These are phyloP conservation scores for Agastache rugosa DNA, from an alignment of 257 asterid genomes.

Conservation along the genomic window DNA sequence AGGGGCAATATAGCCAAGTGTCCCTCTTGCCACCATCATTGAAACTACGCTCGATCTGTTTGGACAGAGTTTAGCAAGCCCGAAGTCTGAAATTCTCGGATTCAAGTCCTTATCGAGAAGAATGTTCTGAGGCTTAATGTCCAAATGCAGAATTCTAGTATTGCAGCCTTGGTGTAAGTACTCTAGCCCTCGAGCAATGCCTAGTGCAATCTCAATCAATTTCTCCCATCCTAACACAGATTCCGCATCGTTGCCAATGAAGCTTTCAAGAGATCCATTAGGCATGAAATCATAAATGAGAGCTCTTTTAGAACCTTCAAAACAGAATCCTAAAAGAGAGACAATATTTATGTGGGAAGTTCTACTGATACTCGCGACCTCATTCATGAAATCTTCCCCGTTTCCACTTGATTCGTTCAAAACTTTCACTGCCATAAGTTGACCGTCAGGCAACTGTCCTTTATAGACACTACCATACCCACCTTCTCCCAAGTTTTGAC, in stretches of 20 bases:
- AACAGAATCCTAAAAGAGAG: constrained; percentile 50
- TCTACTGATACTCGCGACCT: constrained; percentile 48
- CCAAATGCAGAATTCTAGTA: constrained; percentile 22
- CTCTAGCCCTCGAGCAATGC: constrained; percentile 27
- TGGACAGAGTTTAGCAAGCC: constrained; percentile 30
- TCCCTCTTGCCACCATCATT: constrained; percentile 24
- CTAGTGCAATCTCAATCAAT: constrained; percentile 16
- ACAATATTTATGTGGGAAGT: constrained; percentile 55
- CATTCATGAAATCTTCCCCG: constrained; percentile 53
- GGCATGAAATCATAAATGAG: constrained; percentile 39
- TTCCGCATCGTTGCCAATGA: neutral
- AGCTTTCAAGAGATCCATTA: constrained; percentile 14
- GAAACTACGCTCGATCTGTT: constrained; percentile 31
- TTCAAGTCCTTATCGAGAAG: constrained; percentile 15
- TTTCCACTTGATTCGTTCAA: constrained; percentile 29
- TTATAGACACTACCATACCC: constrained; percentile 45
- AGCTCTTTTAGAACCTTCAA: constrained; percentile 41
- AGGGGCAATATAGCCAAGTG: constrained; percentile 20
- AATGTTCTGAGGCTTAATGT: constrained; percentile 31
- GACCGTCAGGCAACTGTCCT: constrained; percentile 39
- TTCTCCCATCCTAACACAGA: neutral
- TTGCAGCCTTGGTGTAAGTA: constrained; percentile 32
- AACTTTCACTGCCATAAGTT: constrained; percentile 45
- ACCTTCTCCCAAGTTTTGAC: constrained; percentile 44
- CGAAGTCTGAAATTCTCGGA: constrained; percentile 28